A percentile compares a stretch with the other conserved stretches of the same genome.
Evolutionary conservation across 495 filamentous ascomycete species (phyloP).

Genomic region (Hyaloscypha hepaticicola): DNA sequence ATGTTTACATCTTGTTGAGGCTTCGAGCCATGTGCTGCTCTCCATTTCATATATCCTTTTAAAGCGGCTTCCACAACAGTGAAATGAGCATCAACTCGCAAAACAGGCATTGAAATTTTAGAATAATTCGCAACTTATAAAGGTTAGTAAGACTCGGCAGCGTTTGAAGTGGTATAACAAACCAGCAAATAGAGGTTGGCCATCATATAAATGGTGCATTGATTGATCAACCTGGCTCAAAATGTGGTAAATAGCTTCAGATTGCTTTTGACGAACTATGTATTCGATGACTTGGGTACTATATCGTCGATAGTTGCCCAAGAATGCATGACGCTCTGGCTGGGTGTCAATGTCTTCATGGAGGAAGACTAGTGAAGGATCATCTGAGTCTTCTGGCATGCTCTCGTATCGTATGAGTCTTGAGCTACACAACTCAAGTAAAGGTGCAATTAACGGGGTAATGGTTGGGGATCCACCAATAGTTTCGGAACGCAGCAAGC

Average conservation of each 20-base stretch:
- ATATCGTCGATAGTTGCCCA: constrained; percentile 95
- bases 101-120: constrained; percentile 73
- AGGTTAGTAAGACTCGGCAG: constrained; percentile 34
- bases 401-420: constrained; percentile 80
- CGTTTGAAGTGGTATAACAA: constrained; percentile 32
- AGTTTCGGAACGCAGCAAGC: constrained; percentile 65
- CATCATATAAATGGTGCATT: constrained; percentile 71
- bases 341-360: constrained; percentile 92
- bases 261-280: constrained; percentile 73
- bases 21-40: constrained; percentile 50
- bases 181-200: constrained; percentile 67
- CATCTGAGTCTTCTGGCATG: constrained; percentile 74
- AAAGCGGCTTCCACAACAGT: constrained; percentile 88
- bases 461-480: constrained; percentile 65
- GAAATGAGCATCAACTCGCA: constrained; percentile 85
- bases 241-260: constrained; percentile 86
- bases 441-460: constrained; percentile 65
- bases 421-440: constrained; percentile 77
- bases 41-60: constrained; percentile 86
- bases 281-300: constrained; percentile 80
- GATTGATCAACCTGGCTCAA: constrained; percentile 71
- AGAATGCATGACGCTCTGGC: constrained; percentile 91
- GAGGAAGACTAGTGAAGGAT: constrained; percentile 78
- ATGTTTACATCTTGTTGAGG: constrained; percentile 49
- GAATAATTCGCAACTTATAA: constrained; percentile 65